Conservation (phyloP, 1,284 basidiomycete genomes). For the Pseudozyma flocculosa region DNA sequence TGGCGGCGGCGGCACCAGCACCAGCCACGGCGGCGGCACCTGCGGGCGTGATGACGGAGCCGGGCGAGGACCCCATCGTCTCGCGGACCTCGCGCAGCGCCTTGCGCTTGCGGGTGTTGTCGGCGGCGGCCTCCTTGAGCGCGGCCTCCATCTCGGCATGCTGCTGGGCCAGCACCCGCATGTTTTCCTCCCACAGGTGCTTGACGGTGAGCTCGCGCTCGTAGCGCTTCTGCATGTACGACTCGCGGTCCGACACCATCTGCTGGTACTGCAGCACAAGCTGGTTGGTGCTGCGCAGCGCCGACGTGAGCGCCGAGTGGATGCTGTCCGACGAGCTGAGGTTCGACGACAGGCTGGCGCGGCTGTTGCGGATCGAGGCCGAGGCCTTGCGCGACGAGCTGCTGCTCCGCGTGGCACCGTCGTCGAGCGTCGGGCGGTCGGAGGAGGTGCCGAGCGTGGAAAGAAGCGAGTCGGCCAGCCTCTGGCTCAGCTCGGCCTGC, state of each 20-base stretch:
- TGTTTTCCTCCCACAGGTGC: conserved; percentile 85
- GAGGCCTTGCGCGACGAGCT: not conserved
- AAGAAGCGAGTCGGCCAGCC: conserved; percentile 22
- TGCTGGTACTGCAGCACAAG: conserved; percentile 71
- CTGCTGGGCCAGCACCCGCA: conserved; percentile 80
- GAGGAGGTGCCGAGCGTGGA: conserved; percentile 1
- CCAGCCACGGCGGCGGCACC: too few relatives aligned
- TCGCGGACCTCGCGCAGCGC: conserved; percentile 49
- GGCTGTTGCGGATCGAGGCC: conserved; percentile 60
- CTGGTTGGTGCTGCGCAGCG: conserved; percentile 33
- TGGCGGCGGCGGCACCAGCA: too few relatives aligned
- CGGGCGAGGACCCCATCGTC: conserved; percentile 57
- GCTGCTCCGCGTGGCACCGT: conserved; percentile 6
- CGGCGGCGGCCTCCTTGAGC: conserved; percentile 64
- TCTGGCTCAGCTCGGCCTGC: conserved; percentile 32
- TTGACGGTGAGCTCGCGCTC: conserved; percentile 72
- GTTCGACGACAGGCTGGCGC: conserved; percentile 62
- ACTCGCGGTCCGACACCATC: conserved; percentile 79
- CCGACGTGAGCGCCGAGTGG: conserved; percentile 19
- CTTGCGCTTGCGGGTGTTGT: conserved; percentile 61
- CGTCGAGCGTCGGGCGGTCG: conserved; percentile 10
- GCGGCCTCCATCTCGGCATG: conserved; percentile 76
- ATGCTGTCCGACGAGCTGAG: conserved; percentile 44
- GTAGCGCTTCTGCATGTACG: conserved; percentile 66
- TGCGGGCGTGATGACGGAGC: conserved; percentile 12